Percentiles rank a stretch among this genome's conserved stretches.
phyloP scores from a whole-genome alignment of 2,329 filamentous ascomycete species.

The Aureobasidium zeae region DNA sequence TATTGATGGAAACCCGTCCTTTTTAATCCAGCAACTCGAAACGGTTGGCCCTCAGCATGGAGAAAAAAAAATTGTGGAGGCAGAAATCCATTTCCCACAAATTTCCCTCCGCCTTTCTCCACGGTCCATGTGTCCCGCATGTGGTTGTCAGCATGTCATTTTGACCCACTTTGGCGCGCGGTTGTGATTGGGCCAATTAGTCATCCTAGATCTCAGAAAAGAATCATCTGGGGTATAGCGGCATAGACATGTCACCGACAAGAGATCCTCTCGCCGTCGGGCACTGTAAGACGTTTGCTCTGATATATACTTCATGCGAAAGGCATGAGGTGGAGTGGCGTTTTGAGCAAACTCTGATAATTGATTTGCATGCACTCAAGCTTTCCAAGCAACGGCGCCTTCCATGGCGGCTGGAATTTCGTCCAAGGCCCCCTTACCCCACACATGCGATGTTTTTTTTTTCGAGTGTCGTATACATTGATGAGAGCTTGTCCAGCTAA shows the following conservation, averaged over 20 bases:
- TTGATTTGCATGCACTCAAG: slow-evolving; percentile 1
- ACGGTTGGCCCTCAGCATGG: slow-evolving; percentile 14
- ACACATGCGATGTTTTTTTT: no score
- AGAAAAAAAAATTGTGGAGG: slow-evolving; percentile 11
- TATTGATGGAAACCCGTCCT: not conserved
- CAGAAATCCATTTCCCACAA: slow-evolving; percentile 3
- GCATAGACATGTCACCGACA: slow-evolving; percentile 1
- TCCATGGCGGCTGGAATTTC: slow-evolving; percentile 2
- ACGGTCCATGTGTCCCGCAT: not conserved
- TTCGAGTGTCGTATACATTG: not conserved
- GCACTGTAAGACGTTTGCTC: not conserved
- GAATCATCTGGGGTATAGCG: slow-evolving; percentile 8
- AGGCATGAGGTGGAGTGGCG: not conserved
- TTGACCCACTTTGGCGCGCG: slow-evolving; percentile 8
- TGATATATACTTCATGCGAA: not conserved
- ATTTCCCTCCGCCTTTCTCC: slow-evolving; percentile 9
- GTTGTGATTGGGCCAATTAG: not conserved
- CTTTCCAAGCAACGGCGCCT: slow-evolving; percentile 5
- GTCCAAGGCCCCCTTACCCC: no score
- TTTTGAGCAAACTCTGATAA: not conserved
- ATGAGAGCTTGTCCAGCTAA: not conserved
- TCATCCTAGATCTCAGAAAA: not conserved
- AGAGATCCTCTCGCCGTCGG: not conserved
- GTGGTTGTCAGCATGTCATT: not conserved
- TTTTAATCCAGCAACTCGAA: slow-evolving; percentile 14